Percentiles rank a stretch among this genome's conserved stretches.
Conservation (phyloP, 176 grass and related monocot species). For the Eleusine indica region DNA sequence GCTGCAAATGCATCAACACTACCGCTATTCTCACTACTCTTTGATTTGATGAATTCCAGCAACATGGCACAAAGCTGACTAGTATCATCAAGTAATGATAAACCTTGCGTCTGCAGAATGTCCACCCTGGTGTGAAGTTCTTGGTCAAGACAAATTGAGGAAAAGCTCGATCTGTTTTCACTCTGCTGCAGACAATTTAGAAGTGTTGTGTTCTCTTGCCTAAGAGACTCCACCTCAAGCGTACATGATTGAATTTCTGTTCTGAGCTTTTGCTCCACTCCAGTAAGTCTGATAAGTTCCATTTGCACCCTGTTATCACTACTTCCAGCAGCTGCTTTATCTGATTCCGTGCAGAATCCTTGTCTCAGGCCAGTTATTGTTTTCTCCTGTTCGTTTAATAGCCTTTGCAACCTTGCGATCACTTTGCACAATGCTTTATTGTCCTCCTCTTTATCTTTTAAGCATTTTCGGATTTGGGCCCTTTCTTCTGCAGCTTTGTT, state of each 20-base stretch:
- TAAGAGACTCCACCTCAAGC: conserved; percentile 61
- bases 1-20: conserved; percentile 39
- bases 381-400: conserved; percentile 69
- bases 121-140: conserved; percentile 61
- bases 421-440: conserved; percentile 56
- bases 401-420: conserved; percentile 61
- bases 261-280: conserved; percentile 71
- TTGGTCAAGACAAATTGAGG: conserved; percentile 54
- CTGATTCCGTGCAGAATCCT: conserved; percentile 47
- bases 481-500: conserved; percentile 45
- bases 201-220: conserved; percentile 55
- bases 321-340: conserved; percentile 41
- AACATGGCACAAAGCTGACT: conserved; percentile 52
- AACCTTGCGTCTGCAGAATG: conserved; percentile 53
- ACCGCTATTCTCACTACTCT: conserved; percentile 30
- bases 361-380: conserved; percentile 67
- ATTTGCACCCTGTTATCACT: conserved; percentile 50
- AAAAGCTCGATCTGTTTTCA: conserved; percentile 32
- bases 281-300: conserved; percentile 69
- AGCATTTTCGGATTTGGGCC: conserved; percentile 44
- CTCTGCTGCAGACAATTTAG: conserved; percentile 46
- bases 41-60: conserved; percentile 61
- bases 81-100: conserved; percentile 57
- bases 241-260: conserved; percentile 56
- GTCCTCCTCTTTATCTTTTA: conserved; percentile 57